Conservation (phyloP, 345 rosid genomes). For the Boechera retrofracta region DNA sequence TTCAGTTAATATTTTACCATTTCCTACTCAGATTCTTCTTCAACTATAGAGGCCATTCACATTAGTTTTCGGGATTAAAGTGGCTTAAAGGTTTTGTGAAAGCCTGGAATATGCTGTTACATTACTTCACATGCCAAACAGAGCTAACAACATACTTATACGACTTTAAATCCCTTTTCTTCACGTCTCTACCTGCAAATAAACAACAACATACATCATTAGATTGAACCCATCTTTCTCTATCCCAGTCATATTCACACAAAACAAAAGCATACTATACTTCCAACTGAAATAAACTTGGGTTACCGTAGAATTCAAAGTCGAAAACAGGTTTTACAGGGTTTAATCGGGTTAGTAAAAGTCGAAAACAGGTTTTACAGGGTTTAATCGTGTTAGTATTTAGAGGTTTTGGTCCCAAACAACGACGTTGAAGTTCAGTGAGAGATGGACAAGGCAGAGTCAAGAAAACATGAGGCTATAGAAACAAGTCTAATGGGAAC, state of each 20-base stretch:
- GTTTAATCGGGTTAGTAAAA: background rate
- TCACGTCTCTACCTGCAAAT: conserved; percentile 46
- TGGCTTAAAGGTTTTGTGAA: conserved; percentile 39
- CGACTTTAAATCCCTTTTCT: conserved; percentile 31
- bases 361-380: background rate
- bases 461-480: conserved; percentile 25
- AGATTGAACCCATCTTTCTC: conserved; percentile 15
- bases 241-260: background rate
- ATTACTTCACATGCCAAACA: conserved; percentile 42
- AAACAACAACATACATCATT: conserved; percentile 15
- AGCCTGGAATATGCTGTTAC: conserved; percentile 44
- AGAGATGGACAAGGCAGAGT: conserved; percentile 18
- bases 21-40: conserved; percentile 26
- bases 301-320: background rate
- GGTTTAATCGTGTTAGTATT: background rate
- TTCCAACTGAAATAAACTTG: conserved; percentile 21
- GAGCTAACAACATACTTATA: conserved; percentile 38
- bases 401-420: conserved; percentile 23
- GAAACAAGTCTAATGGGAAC: conserved; percentile 40
- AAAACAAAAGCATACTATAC: conserved; percentile 21
- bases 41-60: conserved; percentile 24
- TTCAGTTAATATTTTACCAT: conserved; percentile 22
- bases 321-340: background rate
- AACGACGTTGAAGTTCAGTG: conserved; percentile 28
- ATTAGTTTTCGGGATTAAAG: conserved; percentile 5